Evolutionary conservation across 306 rosid species (phyloP), one percentile per base, ranked within the genome.

Genomic region (Cicer yamashitae): DNA sequence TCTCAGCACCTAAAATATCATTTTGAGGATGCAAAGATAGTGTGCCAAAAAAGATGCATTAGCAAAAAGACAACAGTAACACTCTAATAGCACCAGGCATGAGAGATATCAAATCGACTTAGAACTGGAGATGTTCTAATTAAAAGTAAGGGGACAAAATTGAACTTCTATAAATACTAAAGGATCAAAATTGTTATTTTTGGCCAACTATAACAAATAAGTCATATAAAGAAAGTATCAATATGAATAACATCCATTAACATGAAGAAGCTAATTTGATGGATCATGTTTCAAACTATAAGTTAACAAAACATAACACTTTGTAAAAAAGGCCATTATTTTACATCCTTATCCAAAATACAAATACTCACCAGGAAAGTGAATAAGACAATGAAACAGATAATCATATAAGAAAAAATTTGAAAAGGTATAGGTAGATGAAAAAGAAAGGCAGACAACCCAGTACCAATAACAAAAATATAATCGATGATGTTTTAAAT

Each of bases 101-200:
- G 41, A 20, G 76, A 18, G 48, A 39, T 2, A 2, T 38, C 38
- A 8, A 56, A 68, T 44, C 38, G 25, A 69, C 47, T 69, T 37
- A 34, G 45, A 15, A 34, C 44, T 2, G 14, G 47, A 40, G 41
- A 25, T 53, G 30, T 17, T 52, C 52, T 56, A 71, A 53, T 71
- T 39, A 45, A 39, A 71, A 77, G 9, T 44, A 10, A 3, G 74
- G 80, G 18, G 43, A 30, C 66, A 59, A 59, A 30, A 43, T 76
- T 67, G 20, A 67, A 66, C 48, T 54, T 44, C 17, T n/a, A 7
- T 2, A n/a, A 53, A 56, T 14, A 56, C 46, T 51, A 39, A 54
- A 56, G 59, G 41, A 67, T 30, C 15, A 77, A 67, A 57, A 43
- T 5, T 30, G 34, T 46, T 10, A 57, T 77, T 57, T 13, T 57